Conservation (phyloP, 2,329 filamentous ascomycete species). For the Scedosporium boydii region DNA sequence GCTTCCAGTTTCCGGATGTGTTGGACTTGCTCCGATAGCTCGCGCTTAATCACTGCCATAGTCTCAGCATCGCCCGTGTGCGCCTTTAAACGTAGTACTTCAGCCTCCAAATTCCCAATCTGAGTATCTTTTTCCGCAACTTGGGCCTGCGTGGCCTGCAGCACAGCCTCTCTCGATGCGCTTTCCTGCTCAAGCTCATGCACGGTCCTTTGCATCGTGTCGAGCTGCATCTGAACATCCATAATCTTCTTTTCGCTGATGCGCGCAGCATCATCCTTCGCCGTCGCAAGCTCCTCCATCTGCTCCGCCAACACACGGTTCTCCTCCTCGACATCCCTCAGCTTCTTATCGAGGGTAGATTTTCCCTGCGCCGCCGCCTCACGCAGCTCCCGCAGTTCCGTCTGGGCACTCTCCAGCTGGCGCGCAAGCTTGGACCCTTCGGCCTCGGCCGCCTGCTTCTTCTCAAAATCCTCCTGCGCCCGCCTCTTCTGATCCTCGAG, state of each 20-base stretch:
- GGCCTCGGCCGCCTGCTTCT: slow-evolving; percentile 48
- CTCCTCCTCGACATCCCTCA: slow-evolving; percentile 64
- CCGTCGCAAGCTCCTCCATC: slow-evolving; percentile 57
- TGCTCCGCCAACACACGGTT: slow-evolving; percentile 70
- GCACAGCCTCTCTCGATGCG: slow-evolving; percentile 41
- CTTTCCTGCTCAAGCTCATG: slow-evolving; percentile 52
- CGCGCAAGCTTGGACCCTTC: slow-evolving; percentile 40
- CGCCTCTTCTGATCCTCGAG: slow-evolving; percentile 69
- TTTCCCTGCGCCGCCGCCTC: slow-evolving; percentile 44
- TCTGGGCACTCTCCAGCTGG: slow-evolving; percentile 38
- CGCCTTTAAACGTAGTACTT: slow-evolving; percentile 75
- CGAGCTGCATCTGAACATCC: slow-evolving; percentile 44
- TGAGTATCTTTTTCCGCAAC: slow-evolving; percentile 59
- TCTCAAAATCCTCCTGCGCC: slow-evolving; percentile 77
- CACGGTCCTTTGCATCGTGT: slow-evolving; percentile 34
- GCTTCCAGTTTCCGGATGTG: slow-evolving; percentile 80
- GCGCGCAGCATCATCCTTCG: slow-evolving; percentile 61
- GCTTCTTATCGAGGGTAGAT: slow-evolving; percentile 56
- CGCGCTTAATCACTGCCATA: slow-evolving; percentile 72
- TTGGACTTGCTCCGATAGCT: slow-evolving; percentile 84
- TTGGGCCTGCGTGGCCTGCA: slow-evolving; percentile 56
- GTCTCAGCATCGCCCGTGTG: slow-evolving; percentile 82
- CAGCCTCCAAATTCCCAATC: slow-evolving; percentile 69
- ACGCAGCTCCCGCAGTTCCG: slow-evolving; percentile 42
- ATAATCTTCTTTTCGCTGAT: slow-evolving; percentile 43